Evolutionary conservation across 805 yeast species (phyloP).

Genomic region (Nakazawaea siamensis): DNA sequence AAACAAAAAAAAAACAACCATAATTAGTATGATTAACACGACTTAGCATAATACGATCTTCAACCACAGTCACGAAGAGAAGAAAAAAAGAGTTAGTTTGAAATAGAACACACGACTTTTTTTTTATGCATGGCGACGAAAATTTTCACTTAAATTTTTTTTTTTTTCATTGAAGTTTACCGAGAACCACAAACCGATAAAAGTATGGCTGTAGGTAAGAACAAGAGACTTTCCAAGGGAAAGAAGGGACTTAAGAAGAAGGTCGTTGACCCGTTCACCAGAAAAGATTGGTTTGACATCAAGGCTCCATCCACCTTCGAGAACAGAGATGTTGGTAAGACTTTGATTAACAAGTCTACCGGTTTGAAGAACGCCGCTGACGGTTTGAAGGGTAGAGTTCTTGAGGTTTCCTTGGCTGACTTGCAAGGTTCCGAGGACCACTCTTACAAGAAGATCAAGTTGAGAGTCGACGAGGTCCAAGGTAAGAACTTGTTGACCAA

Average conservation of each 20-base stretch:
- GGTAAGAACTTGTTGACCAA: conserved; percentile 97
- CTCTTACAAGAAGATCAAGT: conserved; percentile 93
- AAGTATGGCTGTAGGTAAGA: conserved; percentile 52
- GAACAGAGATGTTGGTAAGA: conserved; percentile 98
- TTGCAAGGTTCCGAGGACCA: conserved; percentile 98
- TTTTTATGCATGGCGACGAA: too few relatives aligned
- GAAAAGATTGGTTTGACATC: conserved; percentile 97
- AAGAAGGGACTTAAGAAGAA: conserved; percentile 99
- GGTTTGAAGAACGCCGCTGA: conserved; percentile 98
- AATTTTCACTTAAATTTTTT: too few relatives aligned
- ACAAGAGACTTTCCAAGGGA: conserved; percentile 78
- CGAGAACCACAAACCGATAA: too few relatives aligned
- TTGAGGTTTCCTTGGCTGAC: conserved; percentile 94
- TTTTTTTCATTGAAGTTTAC: too few relatives aligned
- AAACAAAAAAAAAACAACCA: too few relatives aligned
- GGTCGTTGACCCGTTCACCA: conserved; percentile 99
- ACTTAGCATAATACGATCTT: too few relatives aligned
- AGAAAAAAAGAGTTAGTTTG: too few relatives aligned
- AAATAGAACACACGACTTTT: too few relatives aligned
- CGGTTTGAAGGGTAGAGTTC: conserved; percentile 95
- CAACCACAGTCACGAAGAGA: too few relatives aligned
- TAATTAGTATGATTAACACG: too few relatives aligned
- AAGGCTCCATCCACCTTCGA: conserved; percentile 98
- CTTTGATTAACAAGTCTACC: conserved; percentile 95
- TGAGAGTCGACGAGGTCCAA: conserved; percentile 98